These are phyloP conservation scores for Colletotrichum spinosum DNA, from an alignment of 2,329 filamentous ascomycete species.

Conservation along the genomic window DNA sequence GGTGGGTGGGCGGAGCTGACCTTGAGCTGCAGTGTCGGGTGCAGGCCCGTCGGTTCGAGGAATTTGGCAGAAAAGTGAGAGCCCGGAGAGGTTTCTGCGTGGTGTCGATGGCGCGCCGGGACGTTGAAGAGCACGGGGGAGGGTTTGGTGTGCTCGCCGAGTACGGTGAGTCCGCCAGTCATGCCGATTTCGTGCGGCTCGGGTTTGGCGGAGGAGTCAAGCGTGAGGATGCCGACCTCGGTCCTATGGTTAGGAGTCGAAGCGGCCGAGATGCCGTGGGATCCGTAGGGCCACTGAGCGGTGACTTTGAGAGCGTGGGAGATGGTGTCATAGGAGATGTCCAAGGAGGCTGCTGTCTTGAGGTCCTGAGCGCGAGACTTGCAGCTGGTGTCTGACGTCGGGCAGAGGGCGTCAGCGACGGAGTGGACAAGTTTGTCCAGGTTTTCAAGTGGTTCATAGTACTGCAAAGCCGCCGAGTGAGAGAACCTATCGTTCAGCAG, in stretches of 20 bases:
- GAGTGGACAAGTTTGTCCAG: conserved; percentile 67
- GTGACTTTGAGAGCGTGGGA: conserved; percentile 74
- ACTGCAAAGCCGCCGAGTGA: conserved; percentile 71
- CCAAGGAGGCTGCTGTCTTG: conserved; percentile 71
- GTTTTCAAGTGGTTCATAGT: conserved; percentile 73
- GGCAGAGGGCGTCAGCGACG: conserved; percentile 64
- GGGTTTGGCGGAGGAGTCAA: conserved; percentile 67
- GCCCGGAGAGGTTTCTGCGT: conserved; percentile 53
- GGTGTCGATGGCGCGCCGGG: conserved; percentile 76
- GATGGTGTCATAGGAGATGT: conserved; percentile 80
- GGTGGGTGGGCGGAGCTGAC: conserved; percentile 67
- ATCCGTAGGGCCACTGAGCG: conserved; percentile 68
- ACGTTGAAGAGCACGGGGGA: conserved; percentile 87
- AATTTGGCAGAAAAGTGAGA: conserved; percentile 73
- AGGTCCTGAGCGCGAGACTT: conserved; percentile 56
- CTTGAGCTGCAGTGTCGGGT: conserved; percentile 80
- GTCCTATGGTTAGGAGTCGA: conserved; percentile 65
- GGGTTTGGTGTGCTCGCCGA: conserved; percentile 79
- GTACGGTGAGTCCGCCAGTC: conserved; percentile 80
- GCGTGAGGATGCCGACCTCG: conserved; percentile 84
- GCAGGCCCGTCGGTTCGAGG: conserved; percentile 79
- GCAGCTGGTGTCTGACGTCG: conserved; percentile 60
- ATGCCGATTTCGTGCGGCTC: conserved; percentile 82
- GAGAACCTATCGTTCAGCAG: conserved; percentile 56
- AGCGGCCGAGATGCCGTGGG: conserved; percentile 54